Conservation (phyloP, 306 rosid species). For the Sindora glabra region DNA sequence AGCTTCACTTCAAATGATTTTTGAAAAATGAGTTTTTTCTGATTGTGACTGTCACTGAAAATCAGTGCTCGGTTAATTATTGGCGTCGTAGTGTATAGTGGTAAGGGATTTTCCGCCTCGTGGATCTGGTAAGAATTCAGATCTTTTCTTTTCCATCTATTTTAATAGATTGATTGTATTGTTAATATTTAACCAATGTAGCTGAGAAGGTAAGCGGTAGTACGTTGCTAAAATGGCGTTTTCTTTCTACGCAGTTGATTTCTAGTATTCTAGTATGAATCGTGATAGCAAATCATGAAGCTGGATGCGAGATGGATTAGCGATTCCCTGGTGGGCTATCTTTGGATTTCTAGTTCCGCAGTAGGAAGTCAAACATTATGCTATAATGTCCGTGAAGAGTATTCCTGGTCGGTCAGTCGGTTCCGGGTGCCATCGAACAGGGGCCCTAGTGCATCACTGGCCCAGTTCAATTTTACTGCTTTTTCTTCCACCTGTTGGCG, state of each 20-base stretch:
- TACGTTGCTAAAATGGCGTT: not conserved
- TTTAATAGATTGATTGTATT: not conserved
- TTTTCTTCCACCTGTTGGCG: too few species aligned
- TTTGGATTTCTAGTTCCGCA: too few species aligned
- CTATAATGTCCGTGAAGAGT: not conserved
- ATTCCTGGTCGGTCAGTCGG: too few species aligned
- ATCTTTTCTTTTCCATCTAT: not conserved
- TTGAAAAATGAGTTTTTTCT: not conserved
- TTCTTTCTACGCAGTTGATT: not conserved
- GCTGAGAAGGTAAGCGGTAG: not conserved
- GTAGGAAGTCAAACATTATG: not conserved
- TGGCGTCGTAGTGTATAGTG: slow-evolving; percentile 90
- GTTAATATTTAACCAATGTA: slow-evolving; percentile 2
- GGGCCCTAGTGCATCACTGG: too few species aligned
- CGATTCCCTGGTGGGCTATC: not conserved
- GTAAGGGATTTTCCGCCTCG: slow-evolving; percentile 98
- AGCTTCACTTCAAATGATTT: too few species aligned
- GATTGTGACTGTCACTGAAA: not conserved
- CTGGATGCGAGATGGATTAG: too few species aligned
- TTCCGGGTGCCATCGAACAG: too few species aligned
- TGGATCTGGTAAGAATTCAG: slow-evolving; percentile 74
- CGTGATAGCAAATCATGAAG: not conserved
- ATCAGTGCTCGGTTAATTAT: slow-evolving; percentile 95
- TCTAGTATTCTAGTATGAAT: too few species aligned
- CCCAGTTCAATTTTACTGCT: too few species aligned